Evolutionary conservation across 2,329 filamentous ascomycete species (phyloP).

Genomic region (Clonostachys rosea): DNA sequence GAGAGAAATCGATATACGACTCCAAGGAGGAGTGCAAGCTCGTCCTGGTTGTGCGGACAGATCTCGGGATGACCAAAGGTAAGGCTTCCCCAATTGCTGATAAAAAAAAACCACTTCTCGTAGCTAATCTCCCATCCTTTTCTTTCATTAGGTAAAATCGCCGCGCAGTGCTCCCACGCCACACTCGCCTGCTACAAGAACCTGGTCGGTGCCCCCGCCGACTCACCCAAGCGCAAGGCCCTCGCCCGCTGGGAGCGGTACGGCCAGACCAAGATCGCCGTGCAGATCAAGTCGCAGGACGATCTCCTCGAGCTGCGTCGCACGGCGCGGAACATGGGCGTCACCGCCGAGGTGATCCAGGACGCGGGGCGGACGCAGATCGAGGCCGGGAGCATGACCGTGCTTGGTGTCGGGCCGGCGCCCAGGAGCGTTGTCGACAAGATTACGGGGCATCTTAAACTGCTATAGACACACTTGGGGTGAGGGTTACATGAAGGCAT

Average conservation of each 20-base stretch:
- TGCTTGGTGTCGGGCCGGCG: conserved; percentile 77
- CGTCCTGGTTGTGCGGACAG: conserved; percentile 85
- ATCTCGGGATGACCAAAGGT: conserved; percentile 98
- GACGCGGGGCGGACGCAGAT: conserved; percentile 98
- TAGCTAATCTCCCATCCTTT: no score
- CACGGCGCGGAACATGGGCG: conserved; percentile 74
- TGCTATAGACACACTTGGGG: conserved; percentile 51
- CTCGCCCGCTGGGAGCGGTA: conserved; percentile 79
- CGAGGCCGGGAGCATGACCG: conserved; percentile 85
- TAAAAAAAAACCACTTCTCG: not conserved
- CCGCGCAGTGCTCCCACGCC: conserved; percentile 92
- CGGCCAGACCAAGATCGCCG: conserved; percentile 90
- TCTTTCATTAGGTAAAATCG: conserved; percentile 99
- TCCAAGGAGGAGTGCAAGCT: conserved; percentile 84
- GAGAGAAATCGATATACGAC: conserved; percentile 28
- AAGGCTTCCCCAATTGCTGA: conserved; percentile 14
- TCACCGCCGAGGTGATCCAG: conserved; percentile 85
- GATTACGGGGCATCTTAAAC: conserved; percentile 79
- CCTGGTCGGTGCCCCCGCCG: conserved; percentile 53
- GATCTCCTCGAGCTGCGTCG: conserved; percentile 71
- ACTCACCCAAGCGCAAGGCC: conserved; percentile 52
- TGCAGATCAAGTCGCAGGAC: conserved; percentile 84
- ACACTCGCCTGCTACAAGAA: conserved; percentile 96
- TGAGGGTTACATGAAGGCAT: not conserved
- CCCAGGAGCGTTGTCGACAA: conserved; percentile 83